These are phyloP conservation scores for Aleurites moluccanus DNA, from an alignment of 441 rosid species.

Conservation along the genomic window DNA sequence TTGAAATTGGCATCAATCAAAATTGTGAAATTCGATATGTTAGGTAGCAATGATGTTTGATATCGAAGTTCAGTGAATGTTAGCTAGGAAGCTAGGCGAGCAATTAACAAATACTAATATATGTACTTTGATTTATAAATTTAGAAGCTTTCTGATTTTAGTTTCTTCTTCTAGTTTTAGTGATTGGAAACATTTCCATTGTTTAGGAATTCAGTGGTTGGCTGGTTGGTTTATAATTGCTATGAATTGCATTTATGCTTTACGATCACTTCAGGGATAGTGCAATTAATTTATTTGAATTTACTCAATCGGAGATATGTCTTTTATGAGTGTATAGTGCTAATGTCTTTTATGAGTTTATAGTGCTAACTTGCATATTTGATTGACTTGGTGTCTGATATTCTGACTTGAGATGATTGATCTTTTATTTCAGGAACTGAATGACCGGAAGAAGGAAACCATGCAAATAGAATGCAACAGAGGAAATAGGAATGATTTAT, in stretches of 20 bases:
- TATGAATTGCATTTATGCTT: background rate
- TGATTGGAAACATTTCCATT: background rate
- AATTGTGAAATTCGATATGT: background rate
- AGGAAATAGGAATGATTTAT: slow-evolving; percentile 61
- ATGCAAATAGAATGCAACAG: slow-evolving; percentile 46
- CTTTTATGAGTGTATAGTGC: no score
- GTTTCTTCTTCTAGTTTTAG: background rate
- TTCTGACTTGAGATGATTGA: slow-evolving; percentile 14
- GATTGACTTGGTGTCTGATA: background rate
- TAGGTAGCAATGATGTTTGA: background rate
- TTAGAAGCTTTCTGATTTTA: background rate
- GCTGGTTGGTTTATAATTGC: background rate
- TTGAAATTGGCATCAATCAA: background rate
- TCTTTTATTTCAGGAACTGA: slow-evolving; percentile 55
- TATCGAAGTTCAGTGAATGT: no score
- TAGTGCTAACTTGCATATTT: background rate
- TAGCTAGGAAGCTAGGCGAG: background rate
- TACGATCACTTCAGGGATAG: background rate
- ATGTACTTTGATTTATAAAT: background rate
- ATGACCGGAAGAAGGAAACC: slow-evolving; percentile 53
- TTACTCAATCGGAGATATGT: background rate
- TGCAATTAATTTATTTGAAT: background rate
- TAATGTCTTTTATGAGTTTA: no score
- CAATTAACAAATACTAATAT: background rate
- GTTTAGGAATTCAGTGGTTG: background rate